A percentile compares a stretch with the other conserved stretches of the same genome.
Evolutionary conservation across 768 basidiomycete genomes (phyloP).

Genomic region (Leccinum ochraceum): DNA sequence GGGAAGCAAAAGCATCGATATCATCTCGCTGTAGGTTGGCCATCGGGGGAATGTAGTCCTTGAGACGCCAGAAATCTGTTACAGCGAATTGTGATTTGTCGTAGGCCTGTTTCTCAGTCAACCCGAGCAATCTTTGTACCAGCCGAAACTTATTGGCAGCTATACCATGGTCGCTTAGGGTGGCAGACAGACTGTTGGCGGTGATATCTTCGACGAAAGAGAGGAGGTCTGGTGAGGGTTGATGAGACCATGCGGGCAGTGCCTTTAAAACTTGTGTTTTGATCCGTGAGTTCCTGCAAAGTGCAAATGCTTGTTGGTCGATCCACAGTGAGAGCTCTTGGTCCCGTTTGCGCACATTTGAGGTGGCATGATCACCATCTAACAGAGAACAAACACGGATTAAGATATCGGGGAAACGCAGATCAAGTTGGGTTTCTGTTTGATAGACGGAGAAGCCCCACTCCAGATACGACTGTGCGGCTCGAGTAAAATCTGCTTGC

Average conservation of each 20-base stretch:
- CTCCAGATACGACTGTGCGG: conserved; percentile 74
- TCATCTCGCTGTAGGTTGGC: conserved; percentile 64
- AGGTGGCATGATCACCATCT: conserved; percentile 49
- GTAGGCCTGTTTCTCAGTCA: conserved; percentile 41
- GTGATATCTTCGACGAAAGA: conserved; percentile 48
- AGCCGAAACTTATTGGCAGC: conserved; percentile 77
- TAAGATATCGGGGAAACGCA: conserved; percentile 62
- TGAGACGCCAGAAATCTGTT: conserved; percentile 82
- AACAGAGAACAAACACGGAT: conserved; percentile 66
- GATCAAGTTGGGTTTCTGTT: conserved; percentile 41
- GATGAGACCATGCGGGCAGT: conserved; percentile 75
- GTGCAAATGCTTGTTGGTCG: conserved; percentile 49
- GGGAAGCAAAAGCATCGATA: conserved; percentile 67
- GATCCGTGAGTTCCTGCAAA: conserved; percentile 42
- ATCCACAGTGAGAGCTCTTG: conserved; percentile 61
- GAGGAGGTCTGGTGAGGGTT: conserved; percentile 49
- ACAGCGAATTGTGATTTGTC: conserved; percentile 49
- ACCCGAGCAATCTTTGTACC: conserved; percentile 61
- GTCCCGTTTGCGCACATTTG: conserved; percentile 38
- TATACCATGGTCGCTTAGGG: conserved; percentile 61
- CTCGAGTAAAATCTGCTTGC: conserved; percentile 65
- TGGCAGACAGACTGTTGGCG: conserved; percentile 47
- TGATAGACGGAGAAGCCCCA: conserved; percentile 69
- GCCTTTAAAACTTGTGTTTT: conserved; percentile 51
- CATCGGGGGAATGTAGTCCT: conserved; percentile 65